Evolutionary conservation across 306 rosid species (phyloP), one percentile per base, ranked within the genome.

Genomic region (Psophocarpus tetragonolobus): DNA sequence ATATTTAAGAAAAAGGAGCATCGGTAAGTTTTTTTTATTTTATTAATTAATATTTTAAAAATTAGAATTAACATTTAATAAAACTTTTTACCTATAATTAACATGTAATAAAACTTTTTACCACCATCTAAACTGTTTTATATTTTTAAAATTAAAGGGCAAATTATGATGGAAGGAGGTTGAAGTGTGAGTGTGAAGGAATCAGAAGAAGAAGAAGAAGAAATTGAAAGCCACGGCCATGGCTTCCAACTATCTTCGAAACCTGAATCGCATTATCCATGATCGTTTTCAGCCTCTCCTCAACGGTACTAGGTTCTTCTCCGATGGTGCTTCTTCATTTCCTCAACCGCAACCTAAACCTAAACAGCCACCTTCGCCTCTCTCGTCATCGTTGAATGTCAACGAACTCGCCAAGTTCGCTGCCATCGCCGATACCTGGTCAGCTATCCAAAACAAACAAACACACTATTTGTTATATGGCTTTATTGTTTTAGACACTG

Each of bases 361-460:
- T 36, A 73, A 53, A 79, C 56, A 68, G 11, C 23, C 68, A n/a
- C 18, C 81, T 84, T 68, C 84, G 4, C 24, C 72, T 63, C 70
- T 75, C 8, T 90, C 94, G n/a, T 93, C 97, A n/a, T 93, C 97
- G 38, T 54, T 88, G 83, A 91, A 93, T 68, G 84, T 80, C 35
- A 18, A 50, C 5, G 98, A 93, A 63, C 92, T 93, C 58, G 88
- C 87, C 50, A 91, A 91, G 76, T 93, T 91, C 85, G 84, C 92
- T 53, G 84, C 96, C 86, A 86, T 91, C 54, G 76, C 96, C 9
- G 96, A 91, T 61, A 73, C 96, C 72, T 93, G 92, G 97, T 93
- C 18, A 83, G 85, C 68, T 78, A 57, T 77, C 39, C 12, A 32
- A 9, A 2, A 0, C 14, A 50, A 64, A 53, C 41, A 23, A 14